phyloP scores from a whole-genome alignment of 2,329 filamentous ascomycete species.

The Calonectria pteridis region DNA sequence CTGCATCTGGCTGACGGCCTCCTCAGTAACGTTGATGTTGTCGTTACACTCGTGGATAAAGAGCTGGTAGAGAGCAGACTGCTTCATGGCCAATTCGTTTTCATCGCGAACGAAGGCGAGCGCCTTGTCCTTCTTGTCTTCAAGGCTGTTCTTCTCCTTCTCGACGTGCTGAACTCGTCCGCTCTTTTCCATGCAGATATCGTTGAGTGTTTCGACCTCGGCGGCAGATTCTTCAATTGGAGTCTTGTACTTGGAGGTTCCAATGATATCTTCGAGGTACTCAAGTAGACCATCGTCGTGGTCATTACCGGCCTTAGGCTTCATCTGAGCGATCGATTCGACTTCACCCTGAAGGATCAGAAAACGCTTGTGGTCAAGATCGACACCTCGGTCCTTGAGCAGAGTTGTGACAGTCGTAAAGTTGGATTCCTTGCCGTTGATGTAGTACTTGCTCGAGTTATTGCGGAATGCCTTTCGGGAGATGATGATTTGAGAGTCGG shows the following conservation, averaged over 20 bases:
- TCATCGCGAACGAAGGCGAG: conserved; percentile 90
- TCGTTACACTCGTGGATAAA: conserved; percentile 90
- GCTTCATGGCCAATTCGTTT: conserved; percentile 90
- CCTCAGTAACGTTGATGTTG: conserved; percentile 88
- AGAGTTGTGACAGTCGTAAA: conserved; percentile 93
- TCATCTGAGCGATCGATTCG: conserved; percentile 99
- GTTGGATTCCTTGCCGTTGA: conserved; percentile 89
- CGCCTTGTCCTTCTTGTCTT: conserved; percentile 97
- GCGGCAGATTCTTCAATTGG: conserved; percentile 94
- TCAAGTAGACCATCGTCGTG: conserved; percentile 97
- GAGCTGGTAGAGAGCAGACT: conserved; percentile 92
- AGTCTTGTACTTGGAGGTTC: conserved; percentile 97
- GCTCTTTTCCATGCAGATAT: conserved; percentile 95
- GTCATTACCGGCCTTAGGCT: conserved; percentile 93
- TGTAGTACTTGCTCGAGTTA: conserved; percentile 98
- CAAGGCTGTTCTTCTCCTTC: conserved; percentile 92
- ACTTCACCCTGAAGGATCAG: conserved; percentile 97
- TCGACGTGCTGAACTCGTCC: conserved; percentile 96
- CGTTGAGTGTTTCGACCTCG: conserved; percentile 93
- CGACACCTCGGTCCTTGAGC: conserved; percentile 88
- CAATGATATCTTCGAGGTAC: conserved; percentile 98
- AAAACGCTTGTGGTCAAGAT: conserved; percentile 98
- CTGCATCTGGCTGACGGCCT: conserved; percentile 92
- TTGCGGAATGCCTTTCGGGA: conserved; percentile 97
- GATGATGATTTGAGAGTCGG: conserved; percentile 86